These are phyloP conservation scores for Beta vulgaris DNA, from an alignment of 148 eudicot species.

Conservation along the genomic window DNA sequence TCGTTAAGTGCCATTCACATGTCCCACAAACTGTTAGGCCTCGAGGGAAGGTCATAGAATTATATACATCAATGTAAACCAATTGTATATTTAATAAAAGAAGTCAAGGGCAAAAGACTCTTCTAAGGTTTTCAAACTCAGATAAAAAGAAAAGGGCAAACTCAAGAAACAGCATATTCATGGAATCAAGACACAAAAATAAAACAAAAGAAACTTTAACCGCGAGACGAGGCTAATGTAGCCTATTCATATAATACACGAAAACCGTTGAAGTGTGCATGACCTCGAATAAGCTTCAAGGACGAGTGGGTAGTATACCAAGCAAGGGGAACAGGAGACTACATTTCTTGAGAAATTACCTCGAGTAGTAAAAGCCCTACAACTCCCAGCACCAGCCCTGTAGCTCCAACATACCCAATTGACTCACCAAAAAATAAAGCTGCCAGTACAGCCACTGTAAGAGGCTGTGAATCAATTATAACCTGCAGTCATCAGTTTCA, in stretches of 20 bases:
- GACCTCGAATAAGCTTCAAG: neutral
- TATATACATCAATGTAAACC: neutral
- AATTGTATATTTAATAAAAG: neutral
- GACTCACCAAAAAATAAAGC: slow-evolving; percentile 91
- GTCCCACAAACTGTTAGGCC: too few relatives aligned
- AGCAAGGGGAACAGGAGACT: neutral
- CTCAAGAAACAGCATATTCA: too few relatives aligned
- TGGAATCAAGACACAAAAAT: neutral
- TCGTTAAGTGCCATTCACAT: too few relatives aligned
- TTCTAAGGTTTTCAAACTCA: neutral
- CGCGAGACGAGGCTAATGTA: too few relatives aligned
- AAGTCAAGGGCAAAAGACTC: neutral
- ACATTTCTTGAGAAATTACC: slow-evolving; percentile 37
- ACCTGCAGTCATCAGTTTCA: slow-evolving; percentile 58
- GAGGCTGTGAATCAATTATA: slow-evolving; percentile 97
- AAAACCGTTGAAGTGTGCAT: neutral
- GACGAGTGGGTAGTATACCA: neutral
- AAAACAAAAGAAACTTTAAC: too few relatives aligned
- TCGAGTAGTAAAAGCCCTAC: slow-evolving; percentile 94
- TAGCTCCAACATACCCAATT: slow-evolving; percentile 79
- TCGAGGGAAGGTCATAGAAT: neutral
- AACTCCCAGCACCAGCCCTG: slow-evolving; percentile 92
- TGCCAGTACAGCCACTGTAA: slow-evolving; percentile 93
- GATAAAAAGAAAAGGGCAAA: neutral
- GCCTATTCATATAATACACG: neutral